These are phyloP conservation scores for Stephanodiscus minutulus DNA, from an alignment of 108 stramenopile species.

Conservation along the genomic window DNA sequence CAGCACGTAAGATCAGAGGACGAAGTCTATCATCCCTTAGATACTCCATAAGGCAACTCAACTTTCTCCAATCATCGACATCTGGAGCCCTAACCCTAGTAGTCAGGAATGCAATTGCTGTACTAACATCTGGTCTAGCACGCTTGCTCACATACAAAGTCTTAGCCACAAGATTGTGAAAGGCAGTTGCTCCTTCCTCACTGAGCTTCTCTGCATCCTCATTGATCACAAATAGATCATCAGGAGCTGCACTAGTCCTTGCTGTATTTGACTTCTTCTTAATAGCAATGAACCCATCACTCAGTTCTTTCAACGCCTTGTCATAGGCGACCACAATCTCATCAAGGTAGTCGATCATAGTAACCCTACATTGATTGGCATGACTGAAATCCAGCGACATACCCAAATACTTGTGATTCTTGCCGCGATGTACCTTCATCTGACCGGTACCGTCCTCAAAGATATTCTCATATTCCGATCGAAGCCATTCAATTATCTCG, in stretches of 20 bases:
- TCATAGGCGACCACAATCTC: not conserved
- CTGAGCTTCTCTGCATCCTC: too few relatives aligned
- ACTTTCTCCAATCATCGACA: not conserved
- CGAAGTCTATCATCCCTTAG: too few relatives aligned
- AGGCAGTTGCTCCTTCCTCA: not conserved
- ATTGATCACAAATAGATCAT: slow-evolving; percentile 4
- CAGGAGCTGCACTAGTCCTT: not conserved
- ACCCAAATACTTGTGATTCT: too few relatives aligned
- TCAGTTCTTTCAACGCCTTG: too few relatives aligned
- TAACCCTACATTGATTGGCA: too few relatives aligned
- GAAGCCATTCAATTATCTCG: too few relatives aligned
- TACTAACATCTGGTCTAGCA: not conserved
- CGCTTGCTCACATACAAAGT: not conserved
- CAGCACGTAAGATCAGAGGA: too few relatives aligned
- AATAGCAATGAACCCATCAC: not conserved
- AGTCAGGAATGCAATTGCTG: not conserved
- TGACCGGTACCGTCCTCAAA: slow-evolving; percentile 2
- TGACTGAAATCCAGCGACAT: too few relatives aligned
- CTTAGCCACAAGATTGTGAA: not conserved
- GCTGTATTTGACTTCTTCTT: not conserved
- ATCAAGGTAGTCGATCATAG: not conserved
- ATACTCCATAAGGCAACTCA: not conserved
- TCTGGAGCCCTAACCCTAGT: not conserved
- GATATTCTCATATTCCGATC: not conserved
- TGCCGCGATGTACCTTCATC: slow-evolving; percentile 1